These are phyloP conservation scores for Azolla pinnata DNA, from an alignment of 75 land plant genomes.

Conservation along the genomic window DNA sequence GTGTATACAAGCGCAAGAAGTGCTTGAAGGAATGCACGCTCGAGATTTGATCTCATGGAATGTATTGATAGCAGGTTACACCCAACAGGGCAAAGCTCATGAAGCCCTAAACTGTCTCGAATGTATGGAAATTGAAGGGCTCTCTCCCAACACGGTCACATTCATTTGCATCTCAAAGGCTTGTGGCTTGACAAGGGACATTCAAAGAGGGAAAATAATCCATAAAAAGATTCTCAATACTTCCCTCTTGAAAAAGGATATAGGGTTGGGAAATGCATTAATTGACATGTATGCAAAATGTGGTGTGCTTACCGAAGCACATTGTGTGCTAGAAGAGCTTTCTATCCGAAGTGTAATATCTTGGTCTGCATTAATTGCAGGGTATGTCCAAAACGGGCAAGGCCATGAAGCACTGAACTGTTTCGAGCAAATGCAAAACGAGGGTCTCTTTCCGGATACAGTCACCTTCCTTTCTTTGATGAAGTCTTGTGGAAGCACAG, in stretches of 20 bases:
- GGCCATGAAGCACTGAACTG: too few relatives aligned
- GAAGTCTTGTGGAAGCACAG: slow-evolving; percentile 5
- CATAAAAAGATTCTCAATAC: slow-evolving; percentile 26
- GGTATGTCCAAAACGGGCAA: too few relatives aligned
- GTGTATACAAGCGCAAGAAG: background rate
- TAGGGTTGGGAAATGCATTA: slow-evolving; percentile 5
- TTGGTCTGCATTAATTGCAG: too few relatives aligned
- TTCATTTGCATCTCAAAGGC: slow-evolving; percentile 5
- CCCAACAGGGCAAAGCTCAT: slow-evolving; percentile 11
- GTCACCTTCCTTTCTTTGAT: slow-evolving; percentile 6
- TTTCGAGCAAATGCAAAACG: too few relatives aligned
- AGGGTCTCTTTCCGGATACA: background rate
- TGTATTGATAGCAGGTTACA: slow-evolving; percentile 18
- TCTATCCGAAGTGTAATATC: background rate
- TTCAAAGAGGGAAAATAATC: background rate
- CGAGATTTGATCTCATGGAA: slow-evolving; percentile 20
- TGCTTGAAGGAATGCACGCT: slow-evolving; percentile 1
- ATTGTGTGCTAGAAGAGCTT: background rate
- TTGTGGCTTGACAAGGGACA: too few relatives aligned
- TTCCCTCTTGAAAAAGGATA: slow-evolving; percentile 37
- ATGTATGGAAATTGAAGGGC: slow-evolving; percentile 7
- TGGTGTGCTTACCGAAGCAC: too few relatives aligned
- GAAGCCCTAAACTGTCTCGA: slow-evolving; percentile 15
- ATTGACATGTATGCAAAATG: slow-evolving; percentile 6
- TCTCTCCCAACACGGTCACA: slow-evolving; percentile 10